Evolutionary conservation across 2,329 filamentous ascomycete genomes (phyloP).

Genomic region (Talaromyces albobiverticillius): DNA sequence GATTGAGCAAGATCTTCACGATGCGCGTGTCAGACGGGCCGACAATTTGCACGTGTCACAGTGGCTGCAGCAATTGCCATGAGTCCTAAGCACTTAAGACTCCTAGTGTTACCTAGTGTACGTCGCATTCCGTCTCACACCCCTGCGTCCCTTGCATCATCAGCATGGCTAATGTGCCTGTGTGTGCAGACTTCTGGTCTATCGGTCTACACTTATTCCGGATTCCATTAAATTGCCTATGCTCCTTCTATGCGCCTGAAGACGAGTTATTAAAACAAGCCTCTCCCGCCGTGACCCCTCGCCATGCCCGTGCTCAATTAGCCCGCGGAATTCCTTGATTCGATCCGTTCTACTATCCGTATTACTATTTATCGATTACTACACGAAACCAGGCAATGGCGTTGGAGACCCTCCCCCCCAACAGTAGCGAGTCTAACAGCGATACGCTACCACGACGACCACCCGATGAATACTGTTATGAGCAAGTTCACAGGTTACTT

Average conservation of each 20-base stretch:
- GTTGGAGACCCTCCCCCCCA: no score
- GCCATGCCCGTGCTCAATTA: neutral
- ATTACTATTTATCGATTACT: no score
- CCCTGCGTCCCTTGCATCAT: neutral
- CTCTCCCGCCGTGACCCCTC: constrained; percentile 4
- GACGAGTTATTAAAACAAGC: neutral
- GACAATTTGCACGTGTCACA: constrained; percentile 68
- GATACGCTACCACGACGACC: neutral
- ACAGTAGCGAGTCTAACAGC: no score
- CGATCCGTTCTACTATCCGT: no score
- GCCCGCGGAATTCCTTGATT: no score
- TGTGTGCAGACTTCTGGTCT: no score
- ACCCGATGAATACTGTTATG: neutral
- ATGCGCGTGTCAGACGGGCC: constrained; percentile 59
- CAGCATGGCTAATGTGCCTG: no score
- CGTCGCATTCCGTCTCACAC: neutral
- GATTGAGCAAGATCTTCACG: constrained; percentile 30
- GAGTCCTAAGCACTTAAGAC: constrained; percentile 44
- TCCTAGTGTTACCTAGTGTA: neutral
- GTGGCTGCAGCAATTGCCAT: constrained; percentile 69
- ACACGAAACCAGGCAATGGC: no score
- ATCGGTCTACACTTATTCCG: no score
- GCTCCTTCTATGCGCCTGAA: neutral
- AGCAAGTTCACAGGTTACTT: constrained; percentile 11
- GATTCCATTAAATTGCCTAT: no score